Evolutionary conservation across 129 eudicot genomes (phyloP).

Genomic region (Heracleum sosnowskyi): DNA sequence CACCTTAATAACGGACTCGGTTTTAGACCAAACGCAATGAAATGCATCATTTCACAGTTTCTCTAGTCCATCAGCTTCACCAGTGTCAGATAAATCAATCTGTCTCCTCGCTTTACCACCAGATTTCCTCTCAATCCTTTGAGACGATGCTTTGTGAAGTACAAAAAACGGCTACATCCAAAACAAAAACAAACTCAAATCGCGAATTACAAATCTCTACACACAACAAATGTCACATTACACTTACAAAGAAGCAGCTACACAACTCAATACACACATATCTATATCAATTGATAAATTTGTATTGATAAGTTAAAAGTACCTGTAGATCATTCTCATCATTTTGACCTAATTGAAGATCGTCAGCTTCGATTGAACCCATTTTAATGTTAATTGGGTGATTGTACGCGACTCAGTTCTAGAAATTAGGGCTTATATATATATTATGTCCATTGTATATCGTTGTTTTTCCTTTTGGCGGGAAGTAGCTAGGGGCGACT

Average conservation of each 20-base stretch:
- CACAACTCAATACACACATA: too few species aligned
- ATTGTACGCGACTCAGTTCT: background rate
- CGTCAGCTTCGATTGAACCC: slow-evolving; percentile 29
- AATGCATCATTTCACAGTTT: slow-evolving; percentile 37
- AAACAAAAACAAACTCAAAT: background rate
- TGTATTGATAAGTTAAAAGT: too few species aligned
- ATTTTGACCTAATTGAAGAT: slow-evolving; percentile 15
- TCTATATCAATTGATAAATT: background rate
- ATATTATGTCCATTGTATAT: background rate
- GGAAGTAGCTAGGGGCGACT: background rate
- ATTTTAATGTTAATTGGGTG: background rate
- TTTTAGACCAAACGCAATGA: slow-evolving; percentile 43
- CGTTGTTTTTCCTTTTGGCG: background rate
- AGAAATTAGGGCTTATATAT: slow-evolving; percentile 19
- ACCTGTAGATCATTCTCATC: slow-evolving; percentile 56
- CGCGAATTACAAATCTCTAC: background rate
- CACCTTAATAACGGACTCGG: slow-evolving; percentile 59
- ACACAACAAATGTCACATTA: too few species aligned
- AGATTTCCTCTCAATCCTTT: slow-evolving; percentile 24
- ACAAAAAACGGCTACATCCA: slow-evolving; percentile 60
- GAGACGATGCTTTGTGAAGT: slow-evolving; percentile 56
- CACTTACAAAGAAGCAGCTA: background rate
- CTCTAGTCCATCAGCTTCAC: slow-evolving; percentile 5
- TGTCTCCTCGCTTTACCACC: slow-evolving; percentile 34
- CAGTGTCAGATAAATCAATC: slow-evolving; percentile 30